Conservation (phyloP, 495 filamentous ascomycete genomes). For the Hypoxylon perforatum region DNA sequence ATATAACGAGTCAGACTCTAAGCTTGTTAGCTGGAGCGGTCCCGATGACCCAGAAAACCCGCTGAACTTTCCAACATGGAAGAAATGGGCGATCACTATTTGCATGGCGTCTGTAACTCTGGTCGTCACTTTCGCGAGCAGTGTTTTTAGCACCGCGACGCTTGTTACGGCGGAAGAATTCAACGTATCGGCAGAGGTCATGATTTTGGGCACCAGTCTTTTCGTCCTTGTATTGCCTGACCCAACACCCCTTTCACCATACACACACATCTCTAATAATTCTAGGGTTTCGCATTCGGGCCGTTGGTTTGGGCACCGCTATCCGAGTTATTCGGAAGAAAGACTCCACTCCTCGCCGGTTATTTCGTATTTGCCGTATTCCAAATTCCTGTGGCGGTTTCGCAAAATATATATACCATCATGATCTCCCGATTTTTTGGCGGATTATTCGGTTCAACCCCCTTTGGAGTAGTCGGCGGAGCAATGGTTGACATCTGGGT, state of each 20-base stretch:
- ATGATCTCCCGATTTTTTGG: background rate
- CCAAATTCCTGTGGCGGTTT: background rate
- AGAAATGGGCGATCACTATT: conserved; percentile 69
- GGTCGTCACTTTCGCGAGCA: background rate
- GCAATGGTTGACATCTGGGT: background rate
- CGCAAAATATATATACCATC: background rate
- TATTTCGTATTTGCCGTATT: conserved; percentile 57
- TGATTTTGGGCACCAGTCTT: conserved; percentile 38
- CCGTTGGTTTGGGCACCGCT: conserved; percentile 67
- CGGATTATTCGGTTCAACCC: background rate
- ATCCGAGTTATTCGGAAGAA: conserved; percentile 69
- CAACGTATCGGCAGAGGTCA: background rate
- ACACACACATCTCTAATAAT: too few species aligned
- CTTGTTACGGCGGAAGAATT: background rate
- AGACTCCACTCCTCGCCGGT: conserved; percentile 62
- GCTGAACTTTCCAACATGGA: conserved; percentile 58
- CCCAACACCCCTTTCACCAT: too few species aligned
- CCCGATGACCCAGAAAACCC: conserved; percentile 67
- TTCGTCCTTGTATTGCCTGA: too few species aligned
- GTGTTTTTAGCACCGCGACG: background rate
- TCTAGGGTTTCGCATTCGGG: conserved; percentile 51
- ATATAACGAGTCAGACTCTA: too few species aligned
- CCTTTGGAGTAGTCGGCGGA: background rate
- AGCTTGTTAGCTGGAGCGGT: too few species aligned
- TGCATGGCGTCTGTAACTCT: background rate